Base-by-base conservation (phyloP, 164 flowering plant genomes). In the grape (Vitis vinifera) region DNA sequence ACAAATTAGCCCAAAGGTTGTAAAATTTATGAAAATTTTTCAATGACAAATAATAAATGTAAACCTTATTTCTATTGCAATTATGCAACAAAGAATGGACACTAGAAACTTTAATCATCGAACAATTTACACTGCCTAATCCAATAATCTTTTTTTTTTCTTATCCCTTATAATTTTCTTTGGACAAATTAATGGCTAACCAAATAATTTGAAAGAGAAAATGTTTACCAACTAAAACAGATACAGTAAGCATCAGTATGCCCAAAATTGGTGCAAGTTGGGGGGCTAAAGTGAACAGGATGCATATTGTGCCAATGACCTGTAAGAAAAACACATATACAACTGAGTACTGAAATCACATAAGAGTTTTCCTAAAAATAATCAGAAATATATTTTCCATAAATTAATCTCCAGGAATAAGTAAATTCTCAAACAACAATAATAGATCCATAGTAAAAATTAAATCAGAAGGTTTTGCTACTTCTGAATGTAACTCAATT, bases 251-350 rank as follows among this genome's bases (percentile, higher is more conserved):
- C 82, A 88, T 83, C 78, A 92, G 77, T 13, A 86, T 48, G 58
- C 91, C 97, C 53, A 92, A 79, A 74, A 92, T 72, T 50, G 97
- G 97, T 48, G 98, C 99, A 73, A 95, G 93, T 70, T 90, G 96
- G 51, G 94, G 86, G 29, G 99, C 84, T 50, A 95, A 73, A 68
- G 81, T 68, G 76, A 91, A 95, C 13, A 95, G 81, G 73, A 95
- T 85, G 81, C 88, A 83, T 44, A 92, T 75, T 66, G 99, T 95
- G 47, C 99, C 99, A 55, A 82, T 11, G 44, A 95, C 88, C 99
- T 95, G 81, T 74, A 84, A 71, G 53, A 80, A 73, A 49, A 78
- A 53, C 27, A 19, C 65, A 37, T 37, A 37, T 23, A 37, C 6
- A 37, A 37, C 44, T 37, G 44, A 37, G 44, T 37, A 37, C 7